Conservation (phyloP, 768 basidiomycete species). For the Macrocybe gigantea region DNA sequence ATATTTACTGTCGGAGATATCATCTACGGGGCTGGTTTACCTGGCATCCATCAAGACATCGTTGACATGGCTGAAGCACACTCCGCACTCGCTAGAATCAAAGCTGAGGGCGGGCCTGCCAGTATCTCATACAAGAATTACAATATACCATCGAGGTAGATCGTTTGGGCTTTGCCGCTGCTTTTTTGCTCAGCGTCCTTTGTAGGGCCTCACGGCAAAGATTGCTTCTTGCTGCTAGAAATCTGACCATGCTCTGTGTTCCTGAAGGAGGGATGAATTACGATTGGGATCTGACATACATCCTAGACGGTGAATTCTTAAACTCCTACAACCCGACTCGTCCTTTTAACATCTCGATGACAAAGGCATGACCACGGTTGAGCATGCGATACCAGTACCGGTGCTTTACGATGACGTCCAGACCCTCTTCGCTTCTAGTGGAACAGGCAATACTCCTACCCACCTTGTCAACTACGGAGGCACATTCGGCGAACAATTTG, state of each 20-base stretch:
- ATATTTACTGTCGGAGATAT: slow-evolving; percentile 67
- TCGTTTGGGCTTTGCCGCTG: neutral
- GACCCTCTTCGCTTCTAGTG: slow-evolving; percentile 57
- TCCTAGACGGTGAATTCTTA: slow-evolving; percentile 56
- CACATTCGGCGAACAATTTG: slow-evolving; percentile 54
- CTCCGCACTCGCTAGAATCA: slow-evolving; percentile 62
- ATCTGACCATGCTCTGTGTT: slow-evolving; percentile 64
- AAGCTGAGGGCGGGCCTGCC: slow-evolving; percentile 64
- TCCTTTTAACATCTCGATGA: neutral
- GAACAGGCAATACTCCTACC: slow-evolving; percentile 69
- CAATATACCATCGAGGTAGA: slow-evolving; percentile 59
- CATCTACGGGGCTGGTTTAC: slow-evolving; percentile 50
- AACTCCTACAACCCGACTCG: neutral
- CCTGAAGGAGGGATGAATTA: slow-evolving; percentile 78
- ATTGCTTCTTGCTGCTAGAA: slow-evolving; percentile 52
- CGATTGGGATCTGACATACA: slow-evolving; percentile 77
- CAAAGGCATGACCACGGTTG: slow-evolving; percentile 71
- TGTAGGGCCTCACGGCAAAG: slow-evolving; percentile 61
- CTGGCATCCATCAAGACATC: slow-evolving; percentile 54
- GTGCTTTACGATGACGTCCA: slow-evolving; percentile 62
- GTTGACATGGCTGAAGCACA: slow-evolving; percentile 55
- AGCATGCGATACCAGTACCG: slow-evolving; percentile 65
- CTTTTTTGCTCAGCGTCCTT: neutral
- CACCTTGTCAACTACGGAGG: slow-evolving; percentile 80
- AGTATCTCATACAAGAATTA: slow-evolving; percentile 79